phyloP scores from a whole-genome alignment of 805 yeast species.

The Komagataella kurtzmanii region DNA sequence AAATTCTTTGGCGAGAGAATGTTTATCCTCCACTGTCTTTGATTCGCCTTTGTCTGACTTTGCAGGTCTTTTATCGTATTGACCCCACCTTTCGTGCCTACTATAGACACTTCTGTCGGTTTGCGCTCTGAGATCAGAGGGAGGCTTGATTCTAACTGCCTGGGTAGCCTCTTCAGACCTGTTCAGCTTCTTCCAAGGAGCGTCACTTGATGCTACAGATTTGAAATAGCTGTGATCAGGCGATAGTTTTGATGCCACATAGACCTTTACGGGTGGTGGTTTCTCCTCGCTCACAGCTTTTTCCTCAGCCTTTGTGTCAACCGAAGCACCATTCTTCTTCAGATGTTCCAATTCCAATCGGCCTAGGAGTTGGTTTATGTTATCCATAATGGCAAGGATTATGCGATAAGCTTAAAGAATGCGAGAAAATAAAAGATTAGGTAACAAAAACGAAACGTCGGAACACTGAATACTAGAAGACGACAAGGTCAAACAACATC shows the following conservation, averaged over 20 bases:
- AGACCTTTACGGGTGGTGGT: neutral
- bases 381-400: neutral
- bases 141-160: neutral
- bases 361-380: neutral
- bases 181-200: neutral
- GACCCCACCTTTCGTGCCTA: conserved; percentile 2
- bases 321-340: neutral
- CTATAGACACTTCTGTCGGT: neutral
- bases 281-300: neutral
- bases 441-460: neutral
- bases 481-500: neutral
- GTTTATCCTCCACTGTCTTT: neutral
- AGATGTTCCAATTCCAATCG: neutral
- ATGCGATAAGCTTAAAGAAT: neutral
- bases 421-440: neutral
- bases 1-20: conserved; percentile 1
- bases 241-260: neutral
- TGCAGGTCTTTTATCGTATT: neutral
- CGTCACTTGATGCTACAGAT: neutral
- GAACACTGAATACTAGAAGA: neutral
- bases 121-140: neutral
- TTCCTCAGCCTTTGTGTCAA: neutral
- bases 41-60: conserved; percentile 1
- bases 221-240: neutral
- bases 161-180: neutral